phyloP scores from a whole-genome alignment of 2,329 filamentous ascomycete species.

The Neoascochyta sp. region DNA sequence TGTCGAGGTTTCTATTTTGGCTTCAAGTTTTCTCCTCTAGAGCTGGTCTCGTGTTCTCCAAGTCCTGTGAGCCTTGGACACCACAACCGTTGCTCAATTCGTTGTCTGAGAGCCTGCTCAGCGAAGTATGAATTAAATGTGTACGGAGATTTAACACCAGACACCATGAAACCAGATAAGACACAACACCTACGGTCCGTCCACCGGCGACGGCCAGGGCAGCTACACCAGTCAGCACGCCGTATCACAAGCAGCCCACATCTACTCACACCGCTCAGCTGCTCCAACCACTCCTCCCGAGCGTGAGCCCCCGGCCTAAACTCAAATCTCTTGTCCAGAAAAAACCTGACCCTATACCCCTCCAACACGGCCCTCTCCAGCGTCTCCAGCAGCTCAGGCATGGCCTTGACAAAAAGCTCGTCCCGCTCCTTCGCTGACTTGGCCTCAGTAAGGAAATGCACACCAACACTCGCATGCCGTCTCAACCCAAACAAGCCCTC shows the following conservation, averaged over 20 bases:
- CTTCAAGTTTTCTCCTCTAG: too few species aligned
- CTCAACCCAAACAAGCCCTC: slow-evolving; percentile 15
- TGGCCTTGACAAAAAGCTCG: slow-evolving; percentile 8
- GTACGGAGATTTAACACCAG: too few species aligned
- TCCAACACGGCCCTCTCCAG: slow-evolving; percentile 6
- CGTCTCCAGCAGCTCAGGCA: slow-evolving; percentile 7
- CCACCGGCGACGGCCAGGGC: too few species aligned
- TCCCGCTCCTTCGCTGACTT: slow-evolving; percentile 7
- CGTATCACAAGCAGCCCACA: neutral
- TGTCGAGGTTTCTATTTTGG: too few species aligned
- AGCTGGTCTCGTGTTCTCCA: too few species aligned
- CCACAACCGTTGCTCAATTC: too few species aligned
- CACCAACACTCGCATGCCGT: slow-evolving; percentile 10
- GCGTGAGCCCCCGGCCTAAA: slow-evolving; percentile 5
- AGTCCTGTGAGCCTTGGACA: too few species aligned
- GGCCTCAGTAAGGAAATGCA: slow-evolving; percentile 13
- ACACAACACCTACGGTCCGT: too few species aligned
- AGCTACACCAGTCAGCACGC: neutral
- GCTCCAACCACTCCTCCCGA: neutral
- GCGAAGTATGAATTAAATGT: too few species aligned
- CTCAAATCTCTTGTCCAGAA: slow-evolving; percentile 12
- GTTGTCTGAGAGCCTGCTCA: too few species aligned
- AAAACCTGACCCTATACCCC: slow-evolving; percentile 10
- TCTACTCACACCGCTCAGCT: slow-evolving; percentile 2
- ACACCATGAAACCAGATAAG: too few species aligned